These are phyloP conservation scores for Auricularia sp. DNA, from an alignment of 768 basidiomycete species.

Conservation along the genomic window DNA sequence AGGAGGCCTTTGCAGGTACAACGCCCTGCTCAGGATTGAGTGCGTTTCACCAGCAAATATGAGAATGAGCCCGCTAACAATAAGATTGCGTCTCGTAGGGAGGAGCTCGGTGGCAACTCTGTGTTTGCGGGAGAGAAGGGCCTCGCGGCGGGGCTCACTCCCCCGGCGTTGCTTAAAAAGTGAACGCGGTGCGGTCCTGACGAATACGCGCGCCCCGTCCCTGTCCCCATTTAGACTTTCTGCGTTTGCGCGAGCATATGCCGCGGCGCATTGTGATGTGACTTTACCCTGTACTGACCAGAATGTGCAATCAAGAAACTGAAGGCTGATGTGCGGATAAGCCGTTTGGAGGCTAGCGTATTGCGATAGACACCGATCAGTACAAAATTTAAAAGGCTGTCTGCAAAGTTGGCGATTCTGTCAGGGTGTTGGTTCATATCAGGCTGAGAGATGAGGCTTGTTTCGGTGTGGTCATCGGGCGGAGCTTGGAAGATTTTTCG, in stretches of 20 bases:
- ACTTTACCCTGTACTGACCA: not conserved
- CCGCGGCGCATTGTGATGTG: not conserved
- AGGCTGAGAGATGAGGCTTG: too few relatives aligned
- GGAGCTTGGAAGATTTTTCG: too few relatives aligned
- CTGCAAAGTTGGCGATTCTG: too few relatives aligned
- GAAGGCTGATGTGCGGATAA: too few relatives aligned
- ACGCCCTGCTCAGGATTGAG: slow-evolving; percentile 82
- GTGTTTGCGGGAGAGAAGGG: slow-evolving; percentile 72
- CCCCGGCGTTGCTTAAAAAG: slow-evolving; percentile 66
- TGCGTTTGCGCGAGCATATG: not conserved
- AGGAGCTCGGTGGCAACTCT: slow-evolving; percentile 62
- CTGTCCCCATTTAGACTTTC: not conserved
- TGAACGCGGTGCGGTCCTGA: slow-evolving; percentile 17
- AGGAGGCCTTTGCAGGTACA: slow-evolving; percentile 34
- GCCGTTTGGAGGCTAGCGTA: too few relatives aligned
- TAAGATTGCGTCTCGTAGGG: slow-evolving; percentile 33
- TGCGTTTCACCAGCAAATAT: slow-evolving; percentile 31
- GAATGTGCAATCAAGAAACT: not conserved
- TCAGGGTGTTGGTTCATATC: too few relatives aligned
- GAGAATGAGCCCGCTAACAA: slow-evolving; percentile 6
- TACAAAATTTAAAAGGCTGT: too few relatives aligned
- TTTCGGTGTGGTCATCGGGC: too few relatives aligned
- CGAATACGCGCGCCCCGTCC: not conserved
- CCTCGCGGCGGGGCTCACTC: slow-evolving; percentile 62
- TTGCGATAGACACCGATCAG: too few relatives aligned